Conservation (phyloP, 78 protist genomes). For the Pigoraptor vietnamica region DNA sequence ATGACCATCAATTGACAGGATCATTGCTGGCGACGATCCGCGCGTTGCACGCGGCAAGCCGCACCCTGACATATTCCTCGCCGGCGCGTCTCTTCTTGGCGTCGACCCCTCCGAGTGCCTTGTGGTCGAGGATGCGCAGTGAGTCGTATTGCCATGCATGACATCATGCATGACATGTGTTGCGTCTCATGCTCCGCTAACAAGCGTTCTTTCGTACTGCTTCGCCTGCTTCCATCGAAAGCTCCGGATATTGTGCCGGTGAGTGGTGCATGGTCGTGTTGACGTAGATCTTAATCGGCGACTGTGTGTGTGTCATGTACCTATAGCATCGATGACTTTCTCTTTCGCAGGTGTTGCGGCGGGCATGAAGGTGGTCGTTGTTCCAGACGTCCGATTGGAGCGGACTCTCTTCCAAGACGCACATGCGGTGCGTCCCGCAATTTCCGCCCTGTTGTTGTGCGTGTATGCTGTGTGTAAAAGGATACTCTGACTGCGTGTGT, state of each 20-base stretch:
- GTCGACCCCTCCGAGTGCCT: background rate
- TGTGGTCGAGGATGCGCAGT: background rate
- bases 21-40: background rate
- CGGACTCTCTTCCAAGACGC: background rate
- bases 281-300: background rate
- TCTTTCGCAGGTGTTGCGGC: background rate
- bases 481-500: too few species aligned
- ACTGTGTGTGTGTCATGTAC: background rate
- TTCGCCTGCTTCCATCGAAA: background rate
- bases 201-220: background rate
- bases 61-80: background rate
- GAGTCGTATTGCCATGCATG: background rate
- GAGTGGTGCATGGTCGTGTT: background rate
- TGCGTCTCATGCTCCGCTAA: background rate
- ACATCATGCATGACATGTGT: background rate
- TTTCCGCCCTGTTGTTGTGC: background rate
- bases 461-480: too few species aligned
- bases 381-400: background rate
- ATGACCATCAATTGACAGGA: too few species aligned
- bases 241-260: background rate
- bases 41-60: background rate
- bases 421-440: background rate
- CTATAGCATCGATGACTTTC: background rate
- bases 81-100: background rate
- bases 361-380: background rate